These are phyloP conservation scores for Aspergillus glaucus DNA, from an alignment of 2,329 filamentous ascomycete genomes.

Conservation along the genomic window DNA sequence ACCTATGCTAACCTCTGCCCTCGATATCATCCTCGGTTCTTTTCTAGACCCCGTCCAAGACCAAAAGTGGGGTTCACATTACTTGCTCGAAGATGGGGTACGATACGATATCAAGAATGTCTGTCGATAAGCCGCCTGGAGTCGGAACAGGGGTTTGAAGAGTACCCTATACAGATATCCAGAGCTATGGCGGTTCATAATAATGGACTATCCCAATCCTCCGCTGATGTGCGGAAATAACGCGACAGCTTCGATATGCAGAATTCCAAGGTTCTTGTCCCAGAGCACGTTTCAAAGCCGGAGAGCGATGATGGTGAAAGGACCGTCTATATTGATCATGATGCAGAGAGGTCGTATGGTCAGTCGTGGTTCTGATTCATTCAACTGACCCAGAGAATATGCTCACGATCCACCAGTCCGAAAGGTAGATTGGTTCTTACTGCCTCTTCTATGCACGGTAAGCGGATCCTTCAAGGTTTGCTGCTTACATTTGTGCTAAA, in stretches of 20 bases:
- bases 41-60: no score
- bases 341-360: conserved; percentile 29
- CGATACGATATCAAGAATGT: no score
- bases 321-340: conserved; percentile 23
- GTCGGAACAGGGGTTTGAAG: no score
- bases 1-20: no score
- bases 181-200: no score
- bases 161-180: no score
- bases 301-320: conserved; percentile 4
- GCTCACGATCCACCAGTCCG: conserved; percentile 3
- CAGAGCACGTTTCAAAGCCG: background rate
- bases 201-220: no score
- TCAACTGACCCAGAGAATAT: background rate
- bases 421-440: conserved; percentile 39
- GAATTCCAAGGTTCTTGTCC: background rate
- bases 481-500: background rate
- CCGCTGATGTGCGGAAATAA: background rate
- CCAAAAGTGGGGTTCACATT: no score
- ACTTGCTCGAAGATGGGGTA: no score
- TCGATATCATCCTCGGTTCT: no score
- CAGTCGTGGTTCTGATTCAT: conserved; percentile 6
- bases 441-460: conserved; percentile 40
- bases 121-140: no score
- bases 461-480: background rate
- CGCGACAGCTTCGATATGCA: background rate